Evolutionary conservation across 352 stramenopile species (phyloP), one percentile per base, ranked within the genome.

Genomic region (Phytophthora constricta): DNA sequence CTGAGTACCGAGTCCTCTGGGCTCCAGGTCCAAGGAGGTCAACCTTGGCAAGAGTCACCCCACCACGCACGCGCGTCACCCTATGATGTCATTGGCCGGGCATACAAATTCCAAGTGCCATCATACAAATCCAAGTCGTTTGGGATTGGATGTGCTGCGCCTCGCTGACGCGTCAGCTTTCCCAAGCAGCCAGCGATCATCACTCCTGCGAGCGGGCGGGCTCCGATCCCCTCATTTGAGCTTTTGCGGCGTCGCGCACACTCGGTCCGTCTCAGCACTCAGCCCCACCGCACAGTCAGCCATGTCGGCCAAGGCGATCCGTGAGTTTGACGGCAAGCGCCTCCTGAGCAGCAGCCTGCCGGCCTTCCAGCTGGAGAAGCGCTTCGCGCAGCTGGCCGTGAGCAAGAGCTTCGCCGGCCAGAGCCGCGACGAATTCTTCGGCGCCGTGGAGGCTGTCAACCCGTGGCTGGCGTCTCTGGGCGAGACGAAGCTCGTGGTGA

Each of bases 281-380:
- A n/a, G n/a, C n/a, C n/a, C n/a, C n/a, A n/a, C n/a, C 27, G 33
- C 39, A 48, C 25, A 60, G 8, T 46, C 50, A 50, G 69, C 37
- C 65, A 98, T 98, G 95, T 98, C 93, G 56, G 95, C 96, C 68
- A 98, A 98, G 79, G 91, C 94, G 42, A 97, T 98, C 72, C 91
- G 95, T 66, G 96, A 99, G 79, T 98, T 98, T 75, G 91, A 98
- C 66, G 96, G 96, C 77, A 99, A 99, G 86, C 91, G 94, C 71
- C 88, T 99, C 54, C 80, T 98, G 41, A 84, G 77, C 47, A 87
- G 80, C 42, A 85, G 79, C 58, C 87, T 98, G 74, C 81, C 84
- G 51, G 67, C 70, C 31, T 93, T 91, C 71, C 65, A 83, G 62
- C 78, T 95, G 27, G 86, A 93, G 69, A 90, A 79, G 58, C 77